Evolutionary conservation across 164 flowering plant genomes (phyloP).

Genomic region (Santalum album): DNA sequence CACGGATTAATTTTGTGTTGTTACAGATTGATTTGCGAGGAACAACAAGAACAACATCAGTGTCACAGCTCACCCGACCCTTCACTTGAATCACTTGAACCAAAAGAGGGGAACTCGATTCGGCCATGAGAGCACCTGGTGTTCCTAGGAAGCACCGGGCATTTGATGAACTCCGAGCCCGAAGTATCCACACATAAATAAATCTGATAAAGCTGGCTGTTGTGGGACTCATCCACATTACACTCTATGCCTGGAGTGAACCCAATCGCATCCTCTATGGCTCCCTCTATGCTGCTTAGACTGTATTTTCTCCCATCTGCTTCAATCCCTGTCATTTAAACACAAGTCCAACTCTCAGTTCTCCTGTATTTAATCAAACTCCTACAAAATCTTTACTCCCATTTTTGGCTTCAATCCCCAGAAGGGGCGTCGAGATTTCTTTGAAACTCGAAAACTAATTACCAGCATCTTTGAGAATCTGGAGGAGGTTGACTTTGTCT

Average conservation of each 20-base stretch:
- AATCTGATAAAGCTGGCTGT: slow-evolving; percentile 39
- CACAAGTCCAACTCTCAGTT: too few species aligned
- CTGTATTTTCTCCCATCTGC: slow-evolving; percentile 31
- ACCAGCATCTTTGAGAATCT: slow-evolving; percentile 24
- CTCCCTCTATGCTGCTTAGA: slow-evolving; percentile 23
- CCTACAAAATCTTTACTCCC: too few species aligned
- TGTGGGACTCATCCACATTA: slow-evolving; percentile 22
- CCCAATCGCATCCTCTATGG: slow-evolving; percentile 33
- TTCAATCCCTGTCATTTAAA: slow-evolving; percentile 22
- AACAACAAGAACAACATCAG: too few species aligned
- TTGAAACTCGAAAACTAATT: too few species aligned
- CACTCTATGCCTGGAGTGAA: slow-evolving; percentile 34
- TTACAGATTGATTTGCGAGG: too few species aligned
- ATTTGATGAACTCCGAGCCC: slow-evolving; percentile 26
- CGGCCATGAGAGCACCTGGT: slow-evolving; percentile 17
- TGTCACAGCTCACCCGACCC: slow-evolving; percentile 20
- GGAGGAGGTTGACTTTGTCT: slow-evolving; percentile 20
- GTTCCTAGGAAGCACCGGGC: slow-evolving; percentile 32
- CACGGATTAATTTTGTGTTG: too few species aligned
- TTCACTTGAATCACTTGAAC: too few species aligned
- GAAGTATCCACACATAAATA: slow-evolving; percentile 39
- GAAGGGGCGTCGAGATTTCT: too few species aligned
- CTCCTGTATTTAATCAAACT: too few species aligned
- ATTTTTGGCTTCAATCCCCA: too few species aligned
- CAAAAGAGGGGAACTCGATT: slow-evolving; percentile 28